Conservation (phyloP, 192 early-diverging fungal species). For the Umbelopsis ramanniana region DNA sequence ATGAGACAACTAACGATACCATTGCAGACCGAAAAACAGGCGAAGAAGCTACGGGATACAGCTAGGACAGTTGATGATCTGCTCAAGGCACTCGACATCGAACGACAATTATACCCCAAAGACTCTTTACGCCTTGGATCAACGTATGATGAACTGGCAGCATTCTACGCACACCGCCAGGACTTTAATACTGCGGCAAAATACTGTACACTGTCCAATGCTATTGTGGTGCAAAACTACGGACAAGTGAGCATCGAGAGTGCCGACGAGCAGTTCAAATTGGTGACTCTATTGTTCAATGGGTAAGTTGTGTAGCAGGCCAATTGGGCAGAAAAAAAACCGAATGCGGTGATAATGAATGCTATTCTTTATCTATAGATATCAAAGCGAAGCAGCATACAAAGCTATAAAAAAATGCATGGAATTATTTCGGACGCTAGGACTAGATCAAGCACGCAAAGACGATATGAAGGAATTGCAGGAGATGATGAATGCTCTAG, state of each 20-base stretch:
- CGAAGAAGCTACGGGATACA: background rate
- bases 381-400: background rate
- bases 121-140: background rate
- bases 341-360: background rate
- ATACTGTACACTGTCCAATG: background rate
- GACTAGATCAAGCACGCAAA: background rate
- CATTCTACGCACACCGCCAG: background rate
- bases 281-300: constrained; percentile 11
- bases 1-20: background rate
- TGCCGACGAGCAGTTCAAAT: constrained; percentile 1
- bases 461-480: constrained; percentile 3
- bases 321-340: background rate
- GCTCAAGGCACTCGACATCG: background rate
- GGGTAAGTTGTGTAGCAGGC: background rate
- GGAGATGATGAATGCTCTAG: background rate
- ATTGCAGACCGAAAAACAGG: background rate
- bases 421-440: background rate
- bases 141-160: background rate
- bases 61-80: background rate
- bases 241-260: constrained; percentile 3
- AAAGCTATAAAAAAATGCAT: background rate
- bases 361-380: background rate
- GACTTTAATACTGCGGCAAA: background rate
- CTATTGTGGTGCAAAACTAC: background rate
- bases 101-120: background rate